These are phyloP conservation scores for Backusella liffmaniae DNA, from an alignment of 192 early-diverging fungal genomes.

Conservation along the genomic window DNA sequence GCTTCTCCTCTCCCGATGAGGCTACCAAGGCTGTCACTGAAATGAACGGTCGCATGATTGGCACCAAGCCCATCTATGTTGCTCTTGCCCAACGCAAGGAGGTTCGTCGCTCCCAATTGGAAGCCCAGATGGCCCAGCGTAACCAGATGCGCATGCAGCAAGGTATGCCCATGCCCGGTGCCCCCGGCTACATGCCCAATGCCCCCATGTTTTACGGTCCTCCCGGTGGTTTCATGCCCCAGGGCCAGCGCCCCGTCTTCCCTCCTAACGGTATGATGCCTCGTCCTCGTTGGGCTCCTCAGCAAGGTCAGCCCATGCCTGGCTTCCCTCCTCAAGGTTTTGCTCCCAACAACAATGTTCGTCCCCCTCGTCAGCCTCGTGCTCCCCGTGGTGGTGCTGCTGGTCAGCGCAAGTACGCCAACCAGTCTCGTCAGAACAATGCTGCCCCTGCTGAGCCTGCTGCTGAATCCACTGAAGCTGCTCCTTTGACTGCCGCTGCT, in stretches of 20 bases:
- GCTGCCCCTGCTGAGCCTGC: slow-evolving; percentile 1
- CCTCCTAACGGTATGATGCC: slow-evolving; percentile 44
- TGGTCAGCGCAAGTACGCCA: slow-evolving; percentile 39
- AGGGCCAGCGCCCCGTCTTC: slow-evolving; percentile 42
- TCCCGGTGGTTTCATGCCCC: slow-evolving; percentile 28
- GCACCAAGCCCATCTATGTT: slow-evolving; percentile 86
- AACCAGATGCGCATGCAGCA: slow-evolving; percentile 52
- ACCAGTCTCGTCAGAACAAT: slow-evolving; percentile 10
- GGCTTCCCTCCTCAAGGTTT: slow-evolving; percentile 36
- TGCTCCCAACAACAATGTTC: slow-evolving; percentile 45
- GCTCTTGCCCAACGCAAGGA: slow-evolving; percentile 91
- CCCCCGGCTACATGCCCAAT: slow-evolving; percentile 50
- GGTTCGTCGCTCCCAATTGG: slow-evolving; percentile 80
- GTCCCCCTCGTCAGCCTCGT: slow-evolving; percentile 46
- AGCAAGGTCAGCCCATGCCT: slow-evolving; percentile 34
- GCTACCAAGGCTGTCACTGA: slow-evolving; percentile 98
- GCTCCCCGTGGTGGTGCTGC: slow-evolving; percentile 45
- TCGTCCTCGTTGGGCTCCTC: slow-evolving; percentile 34
- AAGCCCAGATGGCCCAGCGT: slow-evolving; percentile 57
- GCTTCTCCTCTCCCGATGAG: slow-evolving; percentile 97
- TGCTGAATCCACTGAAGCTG: slow-evolving; percentile 12
- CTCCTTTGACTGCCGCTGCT: slow-evolving; percentile 57
- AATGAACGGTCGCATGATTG: slow-evolving; percentile 87
- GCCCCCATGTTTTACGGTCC: slow-evolving; percentile 41
- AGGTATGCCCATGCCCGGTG: slow-evolving; percentile 36